A percentile compares a stretch with the other conserved stretches of the same genome.
Conservation (phyloP, 306 rosid genomes). For the Cucumis hystrix region DNA sequence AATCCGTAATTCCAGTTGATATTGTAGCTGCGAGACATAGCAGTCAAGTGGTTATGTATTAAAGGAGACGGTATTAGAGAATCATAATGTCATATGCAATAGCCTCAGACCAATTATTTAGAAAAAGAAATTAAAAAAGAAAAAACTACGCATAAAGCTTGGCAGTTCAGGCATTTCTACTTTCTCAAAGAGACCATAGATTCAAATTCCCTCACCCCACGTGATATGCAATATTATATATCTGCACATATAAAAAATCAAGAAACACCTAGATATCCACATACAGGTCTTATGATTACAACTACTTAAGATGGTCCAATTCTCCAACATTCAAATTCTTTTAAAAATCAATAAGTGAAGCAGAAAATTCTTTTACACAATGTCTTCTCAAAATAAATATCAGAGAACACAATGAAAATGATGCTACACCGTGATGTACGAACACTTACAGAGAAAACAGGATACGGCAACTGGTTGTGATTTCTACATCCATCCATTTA, state of each 20-base stretch:
- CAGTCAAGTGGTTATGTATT: background rate
- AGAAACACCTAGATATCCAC: background rate
- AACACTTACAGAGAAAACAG: background rate
- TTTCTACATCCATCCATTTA: background rate
- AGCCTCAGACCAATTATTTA: background rate
- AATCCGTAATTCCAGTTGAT: constrained; percentile 92
- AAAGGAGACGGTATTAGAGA: background rate
- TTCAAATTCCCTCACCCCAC: background rate
- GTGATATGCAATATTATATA: background rate
- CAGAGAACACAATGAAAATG: background rate
- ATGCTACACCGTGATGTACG: background rate
- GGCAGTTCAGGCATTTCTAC: background rate
- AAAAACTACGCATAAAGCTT: background rate
- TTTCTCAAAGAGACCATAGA: background rate
- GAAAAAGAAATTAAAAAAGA: background rate
- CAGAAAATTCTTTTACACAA: background rate
- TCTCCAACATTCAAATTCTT: background rate
- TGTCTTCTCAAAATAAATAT: background rate
- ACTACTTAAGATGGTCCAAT: background rate
- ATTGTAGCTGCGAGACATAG: constrained; percentile 40
- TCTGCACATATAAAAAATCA: background rate
- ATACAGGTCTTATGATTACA: background rate
- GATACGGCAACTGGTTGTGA: background rate
- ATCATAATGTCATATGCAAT: background rate
- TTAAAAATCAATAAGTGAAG: background rate